Evolutionary conservation across 805 yeast species (phyloP), one percentile per base, ranked within the genome.

Genomic region (Candida sphagnicola): DNA sequence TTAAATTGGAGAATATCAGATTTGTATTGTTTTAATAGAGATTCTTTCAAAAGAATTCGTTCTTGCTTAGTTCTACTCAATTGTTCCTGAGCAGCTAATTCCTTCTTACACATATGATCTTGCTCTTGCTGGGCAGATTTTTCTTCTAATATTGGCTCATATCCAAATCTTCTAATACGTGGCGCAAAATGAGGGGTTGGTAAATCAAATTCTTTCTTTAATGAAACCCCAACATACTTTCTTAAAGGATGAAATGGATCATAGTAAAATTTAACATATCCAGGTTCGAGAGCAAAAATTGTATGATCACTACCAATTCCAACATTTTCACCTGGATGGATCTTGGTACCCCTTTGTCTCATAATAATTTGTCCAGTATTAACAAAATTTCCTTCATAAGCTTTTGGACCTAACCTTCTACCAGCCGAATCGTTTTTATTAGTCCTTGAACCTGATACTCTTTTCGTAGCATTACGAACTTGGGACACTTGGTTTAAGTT

Each of bases 241-340:
- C 97, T 80, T 58, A 80, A 78, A 31, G 98, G 97, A 56, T 93
- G 98, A 73, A 93, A 93, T 4, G 99, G 98, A 67, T 93, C 96
- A 44, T 82, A 67, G 62, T 93, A 93, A 64, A 78, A 93, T 46
- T 95, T 77, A 21, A 91, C 97, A 59, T 70, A 88, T 18, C 99
- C 99, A 2, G 96, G 96, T 57, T 93, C 98, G 25, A 71, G 53
- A 3, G 99, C 96, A 60, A 72, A 88, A 23, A 93, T 75, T 2
- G 99, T 91, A 61, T 90, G 97, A 60, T 93, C 98, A 53, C 79
- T 82, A 46, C 99, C 99, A 44, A 91, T 86, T 6, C 80, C 81
- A 8, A 80, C 85, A 51, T 93, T 90, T 49, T 85, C 95, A 24
- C 99, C 99, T 0, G 99, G 98, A 56, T 80, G 93, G 60, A 90